Percentiles rank a stretch among this genome's conserved stretches.
Conservation (phyloP, 176 grass and related monocot species). For the Zizania latifolia region DNA sequence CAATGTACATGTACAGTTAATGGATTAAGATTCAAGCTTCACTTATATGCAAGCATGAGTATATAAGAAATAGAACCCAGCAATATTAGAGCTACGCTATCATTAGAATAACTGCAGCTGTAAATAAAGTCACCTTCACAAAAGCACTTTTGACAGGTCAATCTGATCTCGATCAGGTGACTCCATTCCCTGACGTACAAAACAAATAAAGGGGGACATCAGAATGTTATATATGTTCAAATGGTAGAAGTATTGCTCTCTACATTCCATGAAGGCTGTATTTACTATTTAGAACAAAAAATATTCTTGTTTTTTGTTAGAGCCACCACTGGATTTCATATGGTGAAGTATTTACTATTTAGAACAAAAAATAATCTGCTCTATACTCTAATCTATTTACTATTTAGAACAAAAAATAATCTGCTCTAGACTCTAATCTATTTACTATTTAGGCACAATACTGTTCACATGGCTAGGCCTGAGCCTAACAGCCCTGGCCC, state of each 20-base stretch:
- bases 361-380: no score
- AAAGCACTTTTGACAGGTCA: slow-evolving; percentile 88
- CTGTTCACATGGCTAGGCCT: no score
- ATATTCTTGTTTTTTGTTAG: slow-evolving; percentile 5
- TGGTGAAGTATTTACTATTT: background rate
- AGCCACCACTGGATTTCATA: background rate
- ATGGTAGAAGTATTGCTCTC: background rate
- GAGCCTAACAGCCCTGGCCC: no score
- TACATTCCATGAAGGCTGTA: slow-evolving; percentile 1
- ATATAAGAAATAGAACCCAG: slow-evolving; percentile 9
- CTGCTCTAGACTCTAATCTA: no score
- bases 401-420: no score
- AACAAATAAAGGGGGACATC: slow-evolving; percentile 20
- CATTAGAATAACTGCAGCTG: slow-evolving; percentile 25
- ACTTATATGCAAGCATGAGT: background rate
- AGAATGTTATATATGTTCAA: slow-evolving; percentile 21
- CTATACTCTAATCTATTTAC: no score
- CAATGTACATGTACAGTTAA: background rate
- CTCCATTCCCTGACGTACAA: slow-evolving; percentile 52
- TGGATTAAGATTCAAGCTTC: slow-evolving; percentile 3
- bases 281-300: slow-evolving; percentile 8
- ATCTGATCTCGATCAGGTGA: slow-evolving; percentile 79
- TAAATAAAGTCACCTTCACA: slow-evolving; percentile 56
- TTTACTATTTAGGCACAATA: no score
- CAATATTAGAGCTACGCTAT: slow-evolving; percentile 16